Percentiles rank a stretch among this genome's conserved stretches.
phyloP scores from a whole-genome alignment of 305 asterid species.

The Fraxinus ornus region DNA sequence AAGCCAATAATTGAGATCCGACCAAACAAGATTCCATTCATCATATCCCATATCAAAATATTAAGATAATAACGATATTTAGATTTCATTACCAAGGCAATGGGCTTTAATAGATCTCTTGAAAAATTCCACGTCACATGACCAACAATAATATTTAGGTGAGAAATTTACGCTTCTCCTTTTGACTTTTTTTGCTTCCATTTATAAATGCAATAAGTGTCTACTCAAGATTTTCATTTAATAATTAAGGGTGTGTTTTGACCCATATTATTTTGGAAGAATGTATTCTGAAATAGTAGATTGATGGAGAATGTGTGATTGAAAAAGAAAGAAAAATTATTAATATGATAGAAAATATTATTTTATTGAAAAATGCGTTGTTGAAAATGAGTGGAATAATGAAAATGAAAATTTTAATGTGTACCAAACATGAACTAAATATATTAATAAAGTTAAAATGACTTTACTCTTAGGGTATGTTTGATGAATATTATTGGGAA shows the following conservation, averaged over 20 bases:
- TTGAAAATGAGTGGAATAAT: too few species aligned
- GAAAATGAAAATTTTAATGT: too few species aligned
- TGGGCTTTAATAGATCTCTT: neutral
- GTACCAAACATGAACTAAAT: too few species aligned
- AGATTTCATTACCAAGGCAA: neutral
- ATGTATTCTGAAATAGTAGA: too few species aligned
- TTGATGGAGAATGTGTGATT: too few species aligned
- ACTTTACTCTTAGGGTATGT: neutral
- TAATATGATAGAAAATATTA: too few species aligned
- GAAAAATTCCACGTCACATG: neutral
- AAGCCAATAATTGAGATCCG: constrained; percentile 31
- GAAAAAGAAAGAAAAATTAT: too few species aligned
- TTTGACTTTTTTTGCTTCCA: neutral
- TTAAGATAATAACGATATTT: neutral
- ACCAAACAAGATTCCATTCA: constrained; percentile 41
- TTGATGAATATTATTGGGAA: neutral
- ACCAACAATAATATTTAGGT: neutral
- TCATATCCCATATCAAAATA: constrained; percentile 26
- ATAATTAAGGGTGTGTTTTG: too few species aligned
- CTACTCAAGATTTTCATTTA: too few species aligned
- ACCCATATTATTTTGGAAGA: too few species aligned
- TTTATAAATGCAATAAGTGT: neutral
- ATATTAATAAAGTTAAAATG: too few species aligned
- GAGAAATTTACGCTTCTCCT: neutral
- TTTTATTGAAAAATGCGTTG: too few species aligned